phyloP scores from a whole-genome alignment of 345 rosid genomes.

The Ceriops tagal region DNA sequence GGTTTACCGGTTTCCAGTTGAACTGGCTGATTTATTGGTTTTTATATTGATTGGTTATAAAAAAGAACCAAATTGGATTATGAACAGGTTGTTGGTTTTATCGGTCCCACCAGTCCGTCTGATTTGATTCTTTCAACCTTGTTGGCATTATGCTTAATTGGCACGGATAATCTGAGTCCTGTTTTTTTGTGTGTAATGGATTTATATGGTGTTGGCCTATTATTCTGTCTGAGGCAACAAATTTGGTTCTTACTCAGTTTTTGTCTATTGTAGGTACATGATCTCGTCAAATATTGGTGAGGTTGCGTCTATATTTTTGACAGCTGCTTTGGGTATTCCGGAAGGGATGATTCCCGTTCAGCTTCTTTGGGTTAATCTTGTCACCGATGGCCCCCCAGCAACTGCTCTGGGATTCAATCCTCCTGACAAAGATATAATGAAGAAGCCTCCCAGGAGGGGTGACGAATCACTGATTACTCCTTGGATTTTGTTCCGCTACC shows the following conservation, averaged over 20 bases:
- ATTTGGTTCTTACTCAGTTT: neutral
- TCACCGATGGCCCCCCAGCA: conserved; percentile 98
- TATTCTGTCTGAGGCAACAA: neutral
- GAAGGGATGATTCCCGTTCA: conserved; percentile 99
- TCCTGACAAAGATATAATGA: conserved; percentile 89
- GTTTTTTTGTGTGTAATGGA: neutral
- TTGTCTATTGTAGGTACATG: conserved; percentile 71
- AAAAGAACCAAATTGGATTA: no score
- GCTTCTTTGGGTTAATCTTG: conserved; percentile 99
- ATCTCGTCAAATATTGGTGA: conserved; percentile 97
- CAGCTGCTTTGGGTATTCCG: conserved; percentile 97
- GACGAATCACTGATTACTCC: conserved; percentile 84
- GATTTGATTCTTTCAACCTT: no score
- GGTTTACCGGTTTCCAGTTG: no score
- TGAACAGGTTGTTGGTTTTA: no score
- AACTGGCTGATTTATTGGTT: no score
- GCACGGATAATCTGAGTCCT: no score
- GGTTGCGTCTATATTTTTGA: conserved; percentile 91
- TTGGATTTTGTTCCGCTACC: conserved; percentile 98
- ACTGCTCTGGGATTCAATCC: conserved; percentile 98
- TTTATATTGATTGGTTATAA: no score
- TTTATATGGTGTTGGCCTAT: neutral
- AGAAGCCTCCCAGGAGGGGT: conserved; percentile 87
- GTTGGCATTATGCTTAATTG: no score
- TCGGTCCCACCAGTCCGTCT: no score